phyloP scores from a whole-genome alignment of 1,139 yeast genomes.

The Insectozyma bohioensis region DNA sequence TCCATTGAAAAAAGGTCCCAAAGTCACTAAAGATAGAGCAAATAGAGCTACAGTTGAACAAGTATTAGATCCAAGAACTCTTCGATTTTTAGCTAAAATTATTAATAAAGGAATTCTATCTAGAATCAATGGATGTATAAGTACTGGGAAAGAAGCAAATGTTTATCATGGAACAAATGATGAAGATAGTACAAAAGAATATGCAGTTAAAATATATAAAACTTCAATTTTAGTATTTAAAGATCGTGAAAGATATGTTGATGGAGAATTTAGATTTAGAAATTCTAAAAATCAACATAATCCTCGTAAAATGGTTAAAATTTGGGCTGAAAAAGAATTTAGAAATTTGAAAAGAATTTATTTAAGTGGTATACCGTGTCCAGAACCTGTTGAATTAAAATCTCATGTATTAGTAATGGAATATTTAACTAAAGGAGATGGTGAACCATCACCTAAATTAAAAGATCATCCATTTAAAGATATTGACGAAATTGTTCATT shows the following conservation, averaged over 20 bases:
- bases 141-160: conserved; percentile 98
- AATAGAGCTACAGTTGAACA: conserved; percentile 97
- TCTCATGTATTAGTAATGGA: conserved; percentile 96
- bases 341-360: conserved; percentile 83
- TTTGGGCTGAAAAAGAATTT: conserved; percentile 99
- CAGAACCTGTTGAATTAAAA: conserved; percentile 84
- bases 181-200: conserved; percentile 45
- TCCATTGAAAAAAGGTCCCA: conserved; percentile 54
- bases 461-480: conserved; percentile 74
- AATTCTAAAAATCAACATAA: conserved; percentile 82
- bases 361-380: conserved; percentile 81
- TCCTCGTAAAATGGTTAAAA: conserved; percentile 94
- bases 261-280: conserved; percentile 92
- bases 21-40: conserved; percentile 74
- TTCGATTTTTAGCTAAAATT: conserved; percentile 76
- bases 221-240: conserved; percentile 94
- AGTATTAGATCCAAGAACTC: conserved; percentile 92
- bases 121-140: conserved; percentile 87
- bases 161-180: conserved; percentile 92
- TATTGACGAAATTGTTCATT: conserved; percentile 61
- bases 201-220: conserved; percentile 91
- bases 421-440: conserved; percentile 73
- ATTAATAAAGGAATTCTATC: conserved; percentile 81
- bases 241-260: conserved; percentile 93
- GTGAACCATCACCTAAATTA: conserved; percentile 85